Evolutionary conservation across 768 basidiomycete genomes (phyloP), one percentile per base, ranked within the genome.

Genomic region (Hydnum rufescens): DNA sequence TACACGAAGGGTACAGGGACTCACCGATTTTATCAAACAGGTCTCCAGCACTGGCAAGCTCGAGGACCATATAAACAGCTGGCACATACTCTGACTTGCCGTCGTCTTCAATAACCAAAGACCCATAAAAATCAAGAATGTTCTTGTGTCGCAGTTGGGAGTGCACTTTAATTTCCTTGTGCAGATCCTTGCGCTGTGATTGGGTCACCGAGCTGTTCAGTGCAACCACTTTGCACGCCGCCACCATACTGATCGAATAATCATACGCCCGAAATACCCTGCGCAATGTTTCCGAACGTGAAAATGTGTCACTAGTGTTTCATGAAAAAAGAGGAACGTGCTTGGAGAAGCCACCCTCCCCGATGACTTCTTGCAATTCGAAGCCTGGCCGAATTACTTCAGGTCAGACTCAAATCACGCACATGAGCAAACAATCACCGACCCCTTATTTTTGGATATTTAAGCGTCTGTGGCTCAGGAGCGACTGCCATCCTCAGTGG

Each of bases 11-110:
- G 22, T 54, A 44, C 28, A 16, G 16, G 32, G 13, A 64, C 82
- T 42, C 60, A 93, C 93, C 85, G 50, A 99, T 99, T 70, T 96
- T 99, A 65, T 99, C 95, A 64, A 99, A 99, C 30, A 99, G 67
- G 64, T 97, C 95, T 0, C 95, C 95, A 22, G 90, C 92, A 1
- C 78, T 78, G 0, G 93, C 95, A 31, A 93, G 68, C 63, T 97
- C 95, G 60, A 99, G 67, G 19, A 96, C 67, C 74, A 99, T 87
- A 62, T 96, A 99, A 22, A 89, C 73, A 0, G 84, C 93, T 0
- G 88, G 82, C 0, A 79, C 65, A 60, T 79, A 90, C 2, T 58
- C 59, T 25, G 58, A 57, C 39, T 64, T 61, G 46, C 58, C 61
- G 51, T 32, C 68, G 58, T 49, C 69, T 57, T 90, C 87, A 0